Evolutionary conservation across 2,329 filamentous ascomycete species (phyloP), one percentile per base, ranked within the genome.

Genomic region (Pseudocercospora musae): DNA sequence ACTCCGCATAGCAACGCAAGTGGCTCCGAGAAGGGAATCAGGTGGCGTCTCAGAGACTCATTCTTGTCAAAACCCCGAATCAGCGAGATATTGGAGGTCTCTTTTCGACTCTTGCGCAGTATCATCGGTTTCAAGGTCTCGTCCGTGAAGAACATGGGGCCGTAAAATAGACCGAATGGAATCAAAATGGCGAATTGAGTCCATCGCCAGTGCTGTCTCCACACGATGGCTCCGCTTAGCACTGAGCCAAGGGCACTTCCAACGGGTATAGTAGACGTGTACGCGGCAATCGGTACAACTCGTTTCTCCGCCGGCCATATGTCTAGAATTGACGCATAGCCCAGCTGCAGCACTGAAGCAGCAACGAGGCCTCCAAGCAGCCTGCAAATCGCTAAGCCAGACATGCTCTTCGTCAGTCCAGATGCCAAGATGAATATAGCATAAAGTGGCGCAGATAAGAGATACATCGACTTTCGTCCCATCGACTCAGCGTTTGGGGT

Each of bases 401-500:
- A 86, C 42, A 92, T 80, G 65, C 87, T 87, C 70, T 89, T 87
- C 62, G 74, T 74, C 21, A 80, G 74, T 0, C 78, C 79, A 1
- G 77, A 70, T 0, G 77, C 79, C 0, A 81, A 67, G 0, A 74
- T 77, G 64, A 82, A 79, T 2, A 82, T 84, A 1, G 85, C 85
- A 7, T 87, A 89, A 52, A 86, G 82, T 7, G 84, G 87, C 61
- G 90, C 81, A 55, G 85, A 86, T 73, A 90, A 87, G 66, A 91
- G 73, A 61, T 87, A 87, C 73, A 92, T 90, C 20, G 89, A 73
- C 42, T 86, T 81, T 21, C 90, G 85, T 33, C 90, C 90, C 68
- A 82, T 84, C 40, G 90, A 78, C 77, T 92, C 89, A 3, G 86
- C 89, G 7, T 91, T 77, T 1, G 89, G 89, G 1, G 88, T 88